phyloP scores from a whole-genome alignment of 2,329 filamentous ascomycete genomes.

The Neonectria sp. region DNA sequence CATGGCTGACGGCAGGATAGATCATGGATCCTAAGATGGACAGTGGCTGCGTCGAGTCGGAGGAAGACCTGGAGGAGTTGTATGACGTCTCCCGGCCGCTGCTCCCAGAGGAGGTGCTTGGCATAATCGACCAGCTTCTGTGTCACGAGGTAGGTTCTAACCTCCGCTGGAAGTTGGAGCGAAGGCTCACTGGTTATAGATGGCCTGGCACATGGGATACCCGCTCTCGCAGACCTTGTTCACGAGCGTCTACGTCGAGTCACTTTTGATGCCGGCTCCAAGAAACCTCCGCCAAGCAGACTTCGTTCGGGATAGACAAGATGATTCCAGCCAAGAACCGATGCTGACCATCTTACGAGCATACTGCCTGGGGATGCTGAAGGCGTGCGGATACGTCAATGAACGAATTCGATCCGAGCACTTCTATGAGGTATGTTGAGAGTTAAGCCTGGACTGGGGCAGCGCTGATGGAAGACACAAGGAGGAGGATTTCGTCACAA shows the following conservation, averaged over 20 bases:
- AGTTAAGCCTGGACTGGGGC: too few relatives aligned
- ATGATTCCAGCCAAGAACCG: slow-evolving; percentile 54
- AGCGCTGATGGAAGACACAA: slow-evolving; percentile 52
- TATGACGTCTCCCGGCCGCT: slow-evolving; percentile 81
- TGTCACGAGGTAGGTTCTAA: slow-evolving; percentile 80
- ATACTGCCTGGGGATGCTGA: slow-evolving; percentile 89
- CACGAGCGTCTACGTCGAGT: slow-evolving; percentile 92
- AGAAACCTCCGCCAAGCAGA: slow-evolving; percentile 74
- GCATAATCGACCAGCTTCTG: slow-evolving; percentile 94
- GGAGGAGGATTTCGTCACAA: slow-evolving; percentile 97
- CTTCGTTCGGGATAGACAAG: slow-evolving; percentile 64
- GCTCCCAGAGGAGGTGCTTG: slow-evolving; percentile 84
- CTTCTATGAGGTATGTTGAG: slow-evolving; percentile 81
- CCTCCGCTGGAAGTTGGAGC: too few relatives aligned
- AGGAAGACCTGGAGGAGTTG: slow-evolving; percentile 86
- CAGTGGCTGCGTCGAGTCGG: slow-evolving; percentile 85
- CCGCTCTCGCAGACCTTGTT: slow-evolving; percentile 95
- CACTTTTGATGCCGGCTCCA: slow-evolving; percentile 80
- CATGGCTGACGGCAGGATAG: slow-evolving; percentile 61
- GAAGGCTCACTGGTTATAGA: slow-evolving; percentile 64
- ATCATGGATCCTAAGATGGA: slow-evolving; percentile 99
- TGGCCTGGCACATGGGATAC: slow-evolving; percentile 98
- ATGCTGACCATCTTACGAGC: slow-evolving; percentile 80
- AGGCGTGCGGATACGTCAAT: slow-evolving; percentile 86
- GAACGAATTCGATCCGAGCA: slow-evolving; percentile 84